Conservation (phyloP, 768 basidiomycete genomes). For the Lentinula raphanica region DNA sequence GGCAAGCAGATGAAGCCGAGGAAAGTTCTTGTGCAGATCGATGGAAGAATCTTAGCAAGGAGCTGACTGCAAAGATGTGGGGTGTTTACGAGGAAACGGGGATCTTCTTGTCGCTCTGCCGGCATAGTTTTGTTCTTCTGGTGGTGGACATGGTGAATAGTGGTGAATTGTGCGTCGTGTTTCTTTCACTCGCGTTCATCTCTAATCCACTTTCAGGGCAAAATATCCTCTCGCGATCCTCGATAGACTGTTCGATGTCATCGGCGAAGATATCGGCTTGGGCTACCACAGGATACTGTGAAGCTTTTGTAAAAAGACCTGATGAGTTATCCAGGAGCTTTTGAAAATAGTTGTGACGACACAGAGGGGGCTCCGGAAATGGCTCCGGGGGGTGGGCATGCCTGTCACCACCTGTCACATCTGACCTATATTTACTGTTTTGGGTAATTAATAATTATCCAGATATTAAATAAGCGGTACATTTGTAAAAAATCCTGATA, state of each 20-base stretch:
- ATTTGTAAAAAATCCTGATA: no score
- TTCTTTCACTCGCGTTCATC: background rate
- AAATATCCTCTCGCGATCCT: slow-evolving; percentile 5
- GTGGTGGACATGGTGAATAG: slow-evolving; percentile 24
- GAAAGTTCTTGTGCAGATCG: slow-evolving; percentile 11
- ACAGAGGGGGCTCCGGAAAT: no score
- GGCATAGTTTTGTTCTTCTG: slow-evolving; percentile 18
- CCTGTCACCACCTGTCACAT: no score
- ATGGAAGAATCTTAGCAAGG: slow-evolving; percentile 15
- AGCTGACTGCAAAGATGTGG: slow-evolving; percentile 13
- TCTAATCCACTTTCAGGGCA: background rate
- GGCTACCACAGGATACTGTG: no score
- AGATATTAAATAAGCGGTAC: no score
- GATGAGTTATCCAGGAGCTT: no score
- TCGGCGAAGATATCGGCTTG: slow-evolving; percentile 4
- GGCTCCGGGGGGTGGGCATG: no score
- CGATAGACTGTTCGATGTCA: slow-evolving; percentile 1
- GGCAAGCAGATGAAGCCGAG: background rate
- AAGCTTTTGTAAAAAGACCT: no score
- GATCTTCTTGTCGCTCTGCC: slow-evolving; percentile 18
- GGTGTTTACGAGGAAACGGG: slow-evolving; percentile 18
- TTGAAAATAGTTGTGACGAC: no score
- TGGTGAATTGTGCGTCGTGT: slow-evolving; percentile 20
- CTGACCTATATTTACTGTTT: no score
- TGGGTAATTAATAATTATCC: no score